Conservation (phyloP, 495 filamentous ascomycete genomes). For the Cercophora newfieldiana region DNA sequence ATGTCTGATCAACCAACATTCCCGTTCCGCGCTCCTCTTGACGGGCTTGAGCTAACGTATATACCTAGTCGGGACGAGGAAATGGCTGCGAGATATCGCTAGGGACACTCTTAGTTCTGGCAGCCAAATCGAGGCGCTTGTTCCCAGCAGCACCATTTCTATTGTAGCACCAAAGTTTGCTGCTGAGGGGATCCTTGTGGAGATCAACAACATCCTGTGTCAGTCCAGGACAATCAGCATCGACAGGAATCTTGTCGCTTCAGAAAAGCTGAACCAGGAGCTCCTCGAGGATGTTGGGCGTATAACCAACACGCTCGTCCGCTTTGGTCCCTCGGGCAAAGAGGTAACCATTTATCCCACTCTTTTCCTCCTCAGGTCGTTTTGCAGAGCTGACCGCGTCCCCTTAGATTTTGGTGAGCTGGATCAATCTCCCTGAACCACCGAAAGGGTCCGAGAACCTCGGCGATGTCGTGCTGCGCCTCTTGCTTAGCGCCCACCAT, state of each 20-base stretch:
- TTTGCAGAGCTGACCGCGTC: background rate
- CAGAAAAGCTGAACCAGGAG: slow-evolving; percentile 21
- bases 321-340: slow-evolving; percentile 20
- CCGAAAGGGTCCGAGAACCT: slow-evolving; percentile 30
- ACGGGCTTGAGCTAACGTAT: background rate
- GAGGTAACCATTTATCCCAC: slow-evolving; percentile 30
- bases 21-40: background rate
- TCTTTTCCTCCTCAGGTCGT: background rate
- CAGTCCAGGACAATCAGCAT: slow-evolving; percentile 23
- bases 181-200: slow-evolving; percentile 36
- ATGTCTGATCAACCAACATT: background rate
- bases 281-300: slow-evolving; percentile 42
- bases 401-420: slow-evolving; percentile 34
- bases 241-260: slow-evolving; percentile 22
- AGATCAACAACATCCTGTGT: slow-evolving; percentile 37
- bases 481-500: slow-evolving; percentile 40
- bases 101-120: slow-evolving; percentile 31
- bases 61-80: slow-evolving; percentile 35
- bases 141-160: slow-evolving; percentile 27
- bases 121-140: slow-evolving; percentile 37
- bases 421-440: slow-evolving; percentile 35
- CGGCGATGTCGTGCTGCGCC: slow-evolving; percentile 43
- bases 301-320: slow-evolving; percentile 45
- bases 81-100: slow-evolving; percentile 34
- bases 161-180: slow-evolving; percentile 38